Conservation (phyloP, 2,329 filamentous ascomycete species). For the Aspergillus persii region DNA sequence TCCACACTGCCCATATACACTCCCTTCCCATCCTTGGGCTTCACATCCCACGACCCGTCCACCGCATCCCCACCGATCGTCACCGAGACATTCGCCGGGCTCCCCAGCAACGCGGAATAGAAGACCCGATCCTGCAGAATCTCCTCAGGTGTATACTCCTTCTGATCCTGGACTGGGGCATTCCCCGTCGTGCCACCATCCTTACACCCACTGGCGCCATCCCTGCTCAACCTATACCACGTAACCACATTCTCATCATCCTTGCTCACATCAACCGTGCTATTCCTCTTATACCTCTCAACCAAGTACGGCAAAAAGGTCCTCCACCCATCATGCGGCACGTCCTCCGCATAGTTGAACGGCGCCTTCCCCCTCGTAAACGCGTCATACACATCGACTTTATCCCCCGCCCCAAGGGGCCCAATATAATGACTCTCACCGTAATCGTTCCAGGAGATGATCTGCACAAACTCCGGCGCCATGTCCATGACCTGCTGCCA, state of each 20-base stretch:
- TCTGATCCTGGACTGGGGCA: conserved; percentile 25
- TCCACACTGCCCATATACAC: conserved; percentile 30
- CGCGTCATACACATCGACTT: conserved; percentile 39
- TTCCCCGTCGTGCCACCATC: conserved; percentile 27
- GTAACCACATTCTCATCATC: conserved; percentile 19
- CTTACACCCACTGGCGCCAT: conserved; percentile 12
- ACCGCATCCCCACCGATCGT: conserved; percentile 24
- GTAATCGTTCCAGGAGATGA: conserved; percentile 61
- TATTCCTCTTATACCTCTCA: conserved; percentile 32
- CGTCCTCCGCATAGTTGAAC: conserved; percentile 25
- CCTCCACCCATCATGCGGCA: conserved; percentile 31
- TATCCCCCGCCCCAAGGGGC: conserved; percentile 36
- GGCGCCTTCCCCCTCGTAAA: conserved; percentile 37
- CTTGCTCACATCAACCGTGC: conserved; percentile 17
- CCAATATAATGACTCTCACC: conserved; percentile 61
- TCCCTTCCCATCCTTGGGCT: conserved; percentile 27
- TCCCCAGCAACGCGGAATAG: conserved; percentile 33
- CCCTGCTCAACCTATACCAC: conserved; percentile 25
- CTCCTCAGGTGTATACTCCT: conserved; percentile 17
- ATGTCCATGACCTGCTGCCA: conserved; percentile 55
- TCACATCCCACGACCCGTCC: conserved; percentile 20
- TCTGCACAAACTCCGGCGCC: conserved; percentile 52
- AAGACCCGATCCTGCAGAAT: conserved; percentile 19
- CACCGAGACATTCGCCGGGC: conserved; percentile 27
- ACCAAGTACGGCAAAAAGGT: conserved; percentile 34